phyloP scores from a whole-genome alignment of 2,329 filamentous ascomycete genomes.

The Ophiostoma tasmaniense region DNA sequence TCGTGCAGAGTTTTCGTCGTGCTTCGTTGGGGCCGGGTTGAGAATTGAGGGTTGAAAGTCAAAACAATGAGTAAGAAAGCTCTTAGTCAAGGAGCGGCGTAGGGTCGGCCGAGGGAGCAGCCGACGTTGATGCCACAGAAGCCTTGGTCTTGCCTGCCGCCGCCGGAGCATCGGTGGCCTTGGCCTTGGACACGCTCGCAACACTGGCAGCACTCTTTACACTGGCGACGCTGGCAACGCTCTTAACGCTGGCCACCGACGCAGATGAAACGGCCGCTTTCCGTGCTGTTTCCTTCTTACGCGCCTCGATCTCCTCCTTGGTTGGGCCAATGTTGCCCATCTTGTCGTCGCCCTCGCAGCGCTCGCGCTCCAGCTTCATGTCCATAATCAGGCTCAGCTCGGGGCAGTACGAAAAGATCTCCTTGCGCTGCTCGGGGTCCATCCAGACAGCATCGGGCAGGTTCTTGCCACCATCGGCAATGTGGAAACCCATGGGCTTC shows the following conservation, averaged over 20 bases:
- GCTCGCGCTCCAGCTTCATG: constrained; percentile 46
- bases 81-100: background rate
- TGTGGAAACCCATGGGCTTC: constrained; percentile 47
- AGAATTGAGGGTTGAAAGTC: background rate
- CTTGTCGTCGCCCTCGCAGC: constrained; percentile 33
- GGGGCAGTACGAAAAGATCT: constrained; percentile 48
- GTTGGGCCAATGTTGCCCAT: constrained; percentile 23
- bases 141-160: background rate
- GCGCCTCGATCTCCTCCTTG: background rate
- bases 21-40: background rate
- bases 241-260: constrained; percentile 12
- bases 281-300: background rate
- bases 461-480: constrained; percentile 35
- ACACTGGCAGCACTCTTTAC: background rate
- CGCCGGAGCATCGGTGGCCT: background rate
- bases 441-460: constrained; percentile 41
- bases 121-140: background rate
- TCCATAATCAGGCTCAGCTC: constrained; percentile 47
- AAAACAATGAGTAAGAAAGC: too few relatives aligned
- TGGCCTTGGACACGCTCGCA: background rate
- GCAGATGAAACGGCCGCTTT: constrained; percentile 3
- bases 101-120: background rate
- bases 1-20: background rate
- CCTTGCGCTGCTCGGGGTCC: constrained; percentile 33
- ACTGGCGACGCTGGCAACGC: background rate